Conservation (phyloP, 352 stramenopile genomes). For the Globisporangium canariense region DNA sequence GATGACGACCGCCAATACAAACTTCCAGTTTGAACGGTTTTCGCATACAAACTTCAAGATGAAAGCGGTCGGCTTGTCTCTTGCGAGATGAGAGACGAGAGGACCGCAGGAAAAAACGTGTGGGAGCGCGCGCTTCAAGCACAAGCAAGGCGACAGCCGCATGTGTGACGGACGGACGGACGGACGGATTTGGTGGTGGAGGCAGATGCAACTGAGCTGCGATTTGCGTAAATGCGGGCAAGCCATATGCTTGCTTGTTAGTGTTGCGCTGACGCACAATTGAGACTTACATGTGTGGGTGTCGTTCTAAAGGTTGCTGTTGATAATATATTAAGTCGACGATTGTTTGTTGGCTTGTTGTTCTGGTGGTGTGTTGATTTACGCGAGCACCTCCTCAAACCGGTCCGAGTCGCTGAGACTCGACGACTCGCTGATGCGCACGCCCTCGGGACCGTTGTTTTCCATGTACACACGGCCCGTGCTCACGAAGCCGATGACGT, state of each 20-base stretch:
- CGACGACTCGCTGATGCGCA: conserved; percentile 63
- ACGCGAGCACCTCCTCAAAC: conserved; percentile 68
- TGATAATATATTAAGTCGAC: conserved; percentile 9
- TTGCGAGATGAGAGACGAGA: not conserved
- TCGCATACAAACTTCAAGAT: conserved; percentile 22
- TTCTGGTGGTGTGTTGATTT: not conserved
- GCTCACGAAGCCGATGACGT: conserved; percentile 73
- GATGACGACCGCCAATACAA: conserved; percentile 11
- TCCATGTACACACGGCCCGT: conserved; percentile 78
- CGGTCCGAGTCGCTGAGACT: conserved; percentile 48
- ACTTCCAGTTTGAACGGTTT: conserved; percentile 1
- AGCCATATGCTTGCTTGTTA: not conserved
- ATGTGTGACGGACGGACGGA: not conserved
- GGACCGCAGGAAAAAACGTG: conserved; percentile 14
- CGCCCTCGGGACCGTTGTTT: conserved; percentile 40
- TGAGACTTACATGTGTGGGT: conserved; percentile 1
- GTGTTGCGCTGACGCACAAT: not conserved
- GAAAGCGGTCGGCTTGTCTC: not conserved
- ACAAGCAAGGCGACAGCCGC: not conserved
- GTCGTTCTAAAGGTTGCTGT: conserved; percentile 4
- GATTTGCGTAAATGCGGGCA: not conserved
- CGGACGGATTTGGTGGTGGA: not conserved
- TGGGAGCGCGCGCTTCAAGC: conserved; percentile 1
- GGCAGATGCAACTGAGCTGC: not conserved
- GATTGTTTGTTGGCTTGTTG: not conserved